Base-by-base conservation (phyloP, 2,329 filamentous ascomycete species). In the Colletotrichum magnum region DNA sequence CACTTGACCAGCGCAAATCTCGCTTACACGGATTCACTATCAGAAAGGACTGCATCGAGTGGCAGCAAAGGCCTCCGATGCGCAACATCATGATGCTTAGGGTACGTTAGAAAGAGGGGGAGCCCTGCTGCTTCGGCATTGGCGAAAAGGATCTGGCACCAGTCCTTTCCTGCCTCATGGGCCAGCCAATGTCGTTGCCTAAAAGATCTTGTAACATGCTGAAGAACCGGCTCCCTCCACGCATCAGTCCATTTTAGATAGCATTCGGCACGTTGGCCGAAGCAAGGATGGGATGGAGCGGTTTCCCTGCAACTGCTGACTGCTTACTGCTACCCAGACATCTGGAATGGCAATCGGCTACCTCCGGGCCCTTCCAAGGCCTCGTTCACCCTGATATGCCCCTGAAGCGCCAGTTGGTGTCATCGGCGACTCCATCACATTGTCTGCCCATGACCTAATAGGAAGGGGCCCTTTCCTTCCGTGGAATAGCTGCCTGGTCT, bases 301-400 rank as follows among this genome's bases (percentile, higher is more conserved):
- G 12, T 6, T 28, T 52, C 58, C 32, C 32, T 43, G 58, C 36
- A 15, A 28, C 16, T 26, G 43, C 45, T 43, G 41, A 43, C n/a
- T 12, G 47, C 45, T 43, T 51, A 43, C n/a, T 15, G 47, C 36
- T 9, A 52, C 16, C 58, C 36, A 60, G 16, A 43, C 41, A 21
- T 21, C 48, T 52, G 58, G 47, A 47, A 52, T n/a, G 7, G 18
- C 13, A 18, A 60, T 43, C 47, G 32, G 58, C 47, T n/a, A 60
- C 18, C 41, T 36, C 58, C 58, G 47, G 16, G 32, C 32, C 32
- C 32, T 36, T 10, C 32, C 32, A 36, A 36, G 32, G 32, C 32
- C 9, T 36, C 32, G 32, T 36, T 10, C 32, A 36, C 10, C 32
- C 32, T 36, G 32, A 36, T 6, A 36, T 36, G 32, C 32, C 32